Evolutionary conservation across 495 filamentous ascomycete species (phyloP), one percentile per base, ranked within the genome.

Genomic region (Penicillium cinerascens): DNA sequence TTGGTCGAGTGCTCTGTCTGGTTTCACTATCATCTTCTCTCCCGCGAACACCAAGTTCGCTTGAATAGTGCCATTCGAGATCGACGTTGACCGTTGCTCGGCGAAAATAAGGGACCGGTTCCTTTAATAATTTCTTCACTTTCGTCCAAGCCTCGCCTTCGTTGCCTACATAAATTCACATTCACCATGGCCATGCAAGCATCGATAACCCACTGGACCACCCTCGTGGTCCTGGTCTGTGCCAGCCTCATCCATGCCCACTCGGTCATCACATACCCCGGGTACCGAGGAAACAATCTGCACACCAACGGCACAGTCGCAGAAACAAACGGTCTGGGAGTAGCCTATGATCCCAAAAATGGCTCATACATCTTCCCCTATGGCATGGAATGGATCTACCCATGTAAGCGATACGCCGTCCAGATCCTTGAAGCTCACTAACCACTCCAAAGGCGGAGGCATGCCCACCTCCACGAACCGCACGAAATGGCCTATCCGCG

Each of bases 311-410:
- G 81, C 5, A 81, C 81, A 3, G 59, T 81, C 45, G 59, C 55
- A 29, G 60, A 76, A 41, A 29, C 71, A 11, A 49, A 74, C 48
- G 72, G 80, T 38, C 61, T 82, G 27, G 73, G 74, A 57, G 61
- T 74, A 0, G 78, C 76, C n/a, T 67, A 63, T 23, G 55, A 50
- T 55, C 64, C 42, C 59, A 68, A 60, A 43, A 79, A 76, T 46
- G 68, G 65, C 37, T 70, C 72, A 21, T 52, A 60, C 39, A 63
- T 71, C 6, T 95, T 81, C 63, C 92, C 91, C 3, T 96, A 89
- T 60, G 93, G 95, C 72, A 92, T 96, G 89, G 88, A 96, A 74
- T 97, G 93, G 92, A 85, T 87, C 69, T 99, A 97, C 78, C 93
- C 95, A 71, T 99, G 93, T 98, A 75, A 77, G 88, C 44, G 15